Evolutionary conservation across 2,329 filamentous ascomycete species (phyloP), one percentile per base, ranked within the genome.

Genomic region (Botryotinia calthae): DNA sequence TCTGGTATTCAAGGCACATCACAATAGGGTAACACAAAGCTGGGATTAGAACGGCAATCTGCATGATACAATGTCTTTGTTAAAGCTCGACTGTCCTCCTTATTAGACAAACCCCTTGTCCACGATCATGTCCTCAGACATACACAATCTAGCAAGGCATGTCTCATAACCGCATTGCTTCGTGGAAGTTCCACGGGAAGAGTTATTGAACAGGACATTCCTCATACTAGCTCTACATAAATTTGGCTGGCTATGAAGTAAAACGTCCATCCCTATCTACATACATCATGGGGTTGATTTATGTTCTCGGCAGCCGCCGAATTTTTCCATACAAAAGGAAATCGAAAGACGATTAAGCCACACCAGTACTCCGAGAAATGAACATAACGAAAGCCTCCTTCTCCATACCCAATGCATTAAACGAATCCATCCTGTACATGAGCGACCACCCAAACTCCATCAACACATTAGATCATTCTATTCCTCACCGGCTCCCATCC

Each of bases 401-500:
- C 51, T 61, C 68, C 59, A 66, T 68, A 68, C 64, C 46, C 54
- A 46, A 59, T 71, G 56, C 58, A 31, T 65, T 62, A 37, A 46
- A 67, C 51, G n/a, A 56, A 56, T 28, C 14, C 51, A 72, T 44
- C 68, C 58, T 71, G 40, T 72, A 62, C 71, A 63, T 40, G 20
- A 37, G 46, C 22, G 56, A 42, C 63, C n/a, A n/a, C 40, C 51
- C 25, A 22, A 42, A 70, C 72, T 69, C 62, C 54, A 54, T 66
- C 54, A 42, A 37, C 28, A n/a, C 25, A 20, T 58, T 25, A 31
- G 37, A 34, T n/a, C 20, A 20, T 20, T 37, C 66, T 51, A 72
- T 68, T 59, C 64, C 68, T 70, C 72, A 25, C 76, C 76, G 20
- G 71, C 73, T 37, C 77, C 76, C 76, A 80, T 78, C 80, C 80